Evolutionary conservation across 1,284 basidiomycete species (phyloP).

Genomic region (Clitocybe nebularis): DNA sequence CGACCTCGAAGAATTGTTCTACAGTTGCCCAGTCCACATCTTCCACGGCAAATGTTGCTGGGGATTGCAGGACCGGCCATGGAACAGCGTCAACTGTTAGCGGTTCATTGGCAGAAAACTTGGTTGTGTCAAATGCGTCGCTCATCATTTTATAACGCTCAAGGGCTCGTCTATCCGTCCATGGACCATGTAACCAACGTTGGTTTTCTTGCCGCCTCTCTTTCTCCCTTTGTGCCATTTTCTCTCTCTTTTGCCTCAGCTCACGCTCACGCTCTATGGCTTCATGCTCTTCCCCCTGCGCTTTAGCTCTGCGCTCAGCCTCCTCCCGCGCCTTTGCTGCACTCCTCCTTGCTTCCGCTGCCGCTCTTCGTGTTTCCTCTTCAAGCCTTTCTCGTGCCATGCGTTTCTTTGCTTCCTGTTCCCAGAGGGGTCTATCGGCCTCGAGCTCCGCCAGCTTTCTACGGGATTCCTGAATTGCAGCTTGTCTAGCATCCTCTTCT

Average conservation of each 20-base stretch:
- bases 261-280: conserved; percentile 24
- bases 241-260: conserved; percentile 20
- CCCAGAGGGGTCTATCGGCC: conserved; percentile 59
- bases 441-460: conserved; percentile 69
- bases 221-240: conserved; percentile 29
- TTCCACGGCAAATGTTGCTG: conserved; percentile 47
- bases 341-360: conserved; percentile 31
- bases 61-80: conserved; percentile 64
- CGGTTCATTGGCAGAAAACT: conserved; percentile 47
- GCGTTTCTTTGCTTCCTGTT: conserved; percentile 45
- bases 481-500: conserved; percentile 36
- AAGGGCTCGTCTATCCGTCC: conserved; percentile 58
- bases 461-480: conserved; percentile 59
- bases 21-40: conserved; percentile 68
- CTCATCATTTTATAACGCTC: conserved; percentile 57
- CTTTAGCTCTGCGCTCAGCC: conserved; percentile 27
- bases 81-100: conserved; percentile 59
- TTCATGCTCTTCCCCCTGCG: conserved; percentile 23
- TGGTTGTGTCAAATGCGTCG: conserved; percentile 59
- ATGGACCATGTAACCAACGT: conserved; percentile 52
- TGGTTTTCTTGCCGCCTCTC: conserved; percentile 39
- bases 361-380: conserved; percentile 33
- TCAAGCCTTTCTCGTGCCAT: conserved; percentile 42
- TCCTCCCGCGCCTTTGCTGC: conserved; percentile 32
- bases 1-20: conserved; percentile 61